Conservation (phyloP, 2,329 filamentous ascomycete genomes). For the Grosmannia penicillata region DNA sequence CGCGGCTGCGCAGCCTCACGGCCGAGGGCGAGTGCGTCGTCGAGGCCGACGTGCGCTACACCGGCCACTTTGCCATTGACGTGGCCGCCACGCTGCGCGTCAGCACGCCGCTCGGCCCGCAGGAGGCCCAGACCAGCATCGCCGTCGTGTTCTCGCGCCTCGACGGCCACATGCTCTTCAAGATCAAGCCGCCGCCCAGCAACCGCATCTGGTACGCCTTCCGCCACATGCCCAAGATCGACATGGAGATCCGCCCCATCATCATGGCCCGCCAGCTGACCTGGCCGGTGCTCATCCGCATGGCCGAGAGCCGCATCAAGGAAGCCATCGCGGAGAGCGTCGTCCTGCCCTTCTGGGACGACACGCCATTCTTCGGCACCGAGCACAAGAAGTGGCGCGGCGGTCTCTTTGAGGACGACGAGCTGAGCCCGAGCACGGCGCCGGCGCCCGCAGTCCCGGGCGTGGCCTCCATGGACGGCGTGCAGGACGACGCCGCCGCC, state of each 20-base stretch:
- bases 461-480: conserved; percentile 22
- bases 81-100: conserved; percentile 87
- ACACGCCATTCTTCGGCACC: conserved; percentile 80
- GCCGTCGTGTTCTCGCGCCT: conserved; percentile 74
- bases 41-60: conserved; percentile 79
- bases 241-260: conserved; percentile 87
- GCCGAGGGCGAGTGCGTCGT: conserved; percentile 82
- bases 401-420: conserved; percentile 55
- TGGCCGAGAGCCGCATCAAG: conserved; percentile 89
- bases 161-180: conserved; percentile 71
- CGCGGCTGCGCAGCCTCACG: conserved; percentile 73
- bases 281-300: conserved; percentile 77
- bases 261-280: conserved; percentile 93
- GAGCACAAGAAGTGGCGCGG: conserved; percentile 65
- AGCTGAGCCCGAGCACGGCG: background rate
- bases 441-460: background rate
- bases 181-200: conserved; percentile 87
- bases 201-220: conserved; percentile 96
- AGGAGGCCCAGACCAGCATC: conserved; percentile 81
- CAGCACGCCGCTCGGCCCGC: conserved; percentile 78
- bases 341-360: conserved; percentile 91
- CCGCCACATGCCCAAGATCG: conserved; percentile 83
- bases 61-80: conserved; percentile 77
- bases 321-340: conserved; percentile 87
- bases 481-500: conserved; percentile 22